Evolutionary conservation across 257 asterid genomes (phyloP).

Genomic region (Salvia splendens): DNA sequence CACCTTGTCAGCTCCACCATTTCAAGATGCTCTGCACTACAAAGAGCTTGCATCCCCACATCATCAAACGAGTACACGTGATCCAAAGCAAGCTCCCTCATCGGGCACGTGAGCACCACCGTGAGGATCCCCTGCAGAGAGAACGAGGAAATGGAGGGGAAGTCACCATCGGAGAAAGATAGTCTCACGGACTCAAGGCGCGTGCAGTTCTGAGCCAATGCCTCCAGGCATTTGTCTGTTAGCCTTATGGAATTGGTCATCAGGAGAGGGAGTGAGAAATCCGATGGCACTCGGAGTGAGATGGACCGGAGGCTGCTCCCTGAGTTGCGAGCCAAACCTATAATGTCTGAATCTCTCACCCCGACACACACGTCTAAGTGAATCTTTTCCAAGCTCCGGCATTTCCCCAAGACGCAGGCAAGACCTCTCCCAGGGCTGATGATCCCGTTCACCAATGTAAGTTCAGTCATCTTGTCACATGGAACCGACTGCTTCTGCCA

Average conservation of each 20-base stretch:
- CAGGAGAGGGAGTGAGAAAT: slow-evolving; percentile 59
- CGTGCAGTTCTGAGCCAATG: slow-evolving; percentile 59
- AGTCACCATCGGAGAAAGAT: slow-evolving; percentile 66
- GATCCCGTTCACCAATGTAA: slow-evolving; percentile 70
- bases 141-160: slow-evolving; percentile 58
- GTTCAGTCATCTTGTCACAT: slow-evolving; percentile 69
- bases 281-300: slow-evolving; percentile 71
- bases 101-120: slow-evolving; percentile 59
- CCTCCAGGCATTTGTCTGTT: slow-evolving; percentile 67
- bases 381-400: slow-evolving; percentile 66
- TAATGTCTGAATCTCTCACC: slow-evolving; percentile 69
- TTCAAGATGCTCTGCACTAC: slow-evolving; percentile 58
- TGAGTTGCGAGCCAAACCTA: slow-evolving; percentile 62
- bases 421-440: slow-evolving; percentile 83
- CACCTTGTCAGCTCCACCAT: slow-evolving; percentile 65
- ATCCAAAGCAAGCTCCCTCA: slow-evolving; percentile 66
- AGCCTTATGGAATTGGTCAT: slow-evolving; percentile 59
- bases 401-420: slow-evolving; percentile 73
- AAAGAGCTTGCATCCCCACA: slow-evolving; percentile 72
- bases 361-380: slow-evolving; percentile 81
- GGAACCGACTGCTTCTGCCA: slow-evolving; percentile 74
- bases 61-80: slow-evolving; percentile 69
- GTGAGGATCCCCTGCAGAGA: slow-evolving; percentile 63
- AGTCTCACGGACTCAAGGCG: slow-evolving; percentile 58
- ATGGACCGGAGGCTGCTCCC: slow-evolving; percentile 60